These are phyloP conservation scores for Malassezia pachydermatis DNA, from an alignment of 1,284 basidiomycete species.

Conservation along the genomic window DNA sequence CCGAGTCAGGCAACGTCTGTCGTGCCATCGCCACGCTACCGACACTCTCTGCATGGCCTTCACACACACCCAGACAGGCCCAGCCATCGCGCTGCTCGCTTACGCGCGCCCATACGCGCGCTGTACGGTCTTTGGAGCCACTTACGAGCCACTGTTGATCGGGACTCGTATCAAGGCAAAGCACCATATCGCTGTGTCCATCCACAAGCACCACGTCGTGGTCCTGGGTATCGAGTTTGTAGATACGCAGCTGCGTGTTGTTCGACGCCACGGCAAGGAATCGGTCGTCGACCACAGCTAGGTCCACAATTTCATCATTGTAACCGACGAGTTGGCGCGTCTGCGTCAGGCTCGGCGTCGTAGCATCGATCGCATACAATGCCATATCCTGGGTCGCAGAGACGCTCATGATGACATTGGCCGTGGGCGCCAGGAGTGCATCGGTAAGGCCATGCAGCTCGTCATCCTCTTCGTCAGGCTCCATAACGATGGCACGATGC, in stretches of 20 bases:
- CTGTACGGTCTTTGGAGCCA: conserved; percentile 83
- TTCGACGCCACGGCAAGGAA: conserved; percentile 90
- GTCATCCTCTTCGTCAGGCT: conserved; percentile 24
- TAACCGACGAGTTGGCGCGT: conserved; percentile 72
- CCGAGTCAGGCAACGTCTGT: conserved; percentile 13
- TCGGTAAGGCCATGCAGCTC: conserved; percentile 34
- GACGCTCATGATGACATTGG: conserved; percentile 56
- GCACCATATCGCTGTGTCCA: conserved; percentile 74
- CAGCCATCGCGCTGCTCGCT: conserved; percentile 53
- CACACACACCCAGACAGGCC: conserved; percentile 72
- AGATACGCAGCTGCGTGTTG: conserved; percentile 79
- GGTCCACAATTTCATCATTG: conserved; percentile 95
- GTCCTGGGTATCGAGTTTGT: conserved; percentile 52
- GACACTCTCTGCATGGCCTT: conserved; percentile 87
- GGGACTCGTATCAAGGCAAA: conserved; percentile 65
- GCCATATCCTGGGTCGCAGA: conserved; percentile 96
- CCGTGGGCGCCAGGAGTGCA: conserved; percentile 20
- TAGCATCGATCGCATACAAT: conserved; percentile 47
- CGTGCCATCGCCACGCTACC: conserved; percentile 68
- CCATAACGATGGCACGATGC: background rate
- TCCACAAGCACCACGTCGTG: conserved; percentile 29
- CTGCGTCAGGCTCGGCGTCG: conserved; percentile 52
- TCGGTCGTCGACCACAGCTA: conserved; percentile 52
- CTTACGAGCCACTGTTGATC: conserved; percentile 68
- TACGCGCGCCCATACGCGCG: conserved; percentile 62